Evolutionary conservation across 2,329 filamentous ascomycete genomes (phyloP).

Genomic region (Tolypocladium sp.): DNA sequence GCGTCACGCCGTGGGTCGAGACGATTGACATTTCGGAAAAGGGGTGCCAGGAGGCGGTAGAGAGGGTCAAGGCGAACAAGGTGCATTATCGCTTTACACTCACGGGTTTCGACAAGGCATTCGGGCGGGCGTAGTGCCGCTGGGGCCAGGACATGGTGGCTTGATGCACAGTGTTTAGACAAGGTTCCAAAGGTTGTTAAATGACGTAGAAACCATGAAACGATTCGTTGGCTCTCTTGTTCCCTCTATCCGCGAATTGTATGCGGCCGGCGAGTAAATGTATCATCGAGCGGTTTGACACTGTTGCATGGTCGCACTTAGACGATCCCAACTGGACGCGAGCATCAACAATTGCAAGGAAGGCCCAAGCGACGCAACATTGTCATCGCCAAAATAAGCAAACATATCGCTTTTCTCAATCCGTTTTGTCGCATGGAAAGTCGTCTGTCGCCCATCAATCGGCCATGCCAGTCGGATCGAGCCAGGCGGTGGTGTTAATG

Average conservation of each 20-base stretch:
- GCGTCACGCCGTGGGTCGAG: conserved; percentile 47
- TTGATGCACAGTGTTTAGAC: neutral
- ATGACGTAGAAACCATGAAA: too few species aligned
- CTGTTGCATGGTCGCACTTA: too few species aligned
- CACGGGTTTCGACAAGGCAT: conserved; percentile 58
- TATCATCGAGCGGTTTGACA: too few species aligned
- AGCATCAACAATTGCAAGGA: too few species aligned
- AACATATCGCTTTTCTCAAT: too few species aligned
- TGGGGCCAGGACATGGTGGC: neutral
- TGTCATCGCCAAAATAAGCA: accelerated
- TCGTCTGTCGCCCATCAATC: neutral
- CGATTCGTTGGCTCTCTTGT: too few species aligned
- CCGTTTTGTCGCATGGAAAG: neutral
- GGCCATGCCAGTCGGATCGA: neutral
- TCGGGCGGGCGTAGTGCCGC: conserved; percentile 18
- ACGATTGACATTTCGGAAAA: conserved; percentile 56
- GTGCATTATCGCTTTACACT: conserved; percentile 66
- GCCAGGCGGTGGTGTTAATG: neutral
- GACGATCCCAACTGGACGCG: neutral
- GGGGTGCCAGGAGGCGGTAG: conserved; percentile 60
- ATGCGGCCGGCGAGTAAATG: too few species aligned
- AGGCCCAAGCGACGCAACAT: too few species aligned
- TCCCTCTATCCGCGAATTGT: too few species aligned
- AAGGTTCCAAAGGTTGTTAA: too few species aligned
- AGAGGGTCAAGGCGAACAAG: conserved; percentile 60